Base-by-base conservation (phyloP, 257 asterid species). In the Dorcoceras hygrometricum region DNA sequence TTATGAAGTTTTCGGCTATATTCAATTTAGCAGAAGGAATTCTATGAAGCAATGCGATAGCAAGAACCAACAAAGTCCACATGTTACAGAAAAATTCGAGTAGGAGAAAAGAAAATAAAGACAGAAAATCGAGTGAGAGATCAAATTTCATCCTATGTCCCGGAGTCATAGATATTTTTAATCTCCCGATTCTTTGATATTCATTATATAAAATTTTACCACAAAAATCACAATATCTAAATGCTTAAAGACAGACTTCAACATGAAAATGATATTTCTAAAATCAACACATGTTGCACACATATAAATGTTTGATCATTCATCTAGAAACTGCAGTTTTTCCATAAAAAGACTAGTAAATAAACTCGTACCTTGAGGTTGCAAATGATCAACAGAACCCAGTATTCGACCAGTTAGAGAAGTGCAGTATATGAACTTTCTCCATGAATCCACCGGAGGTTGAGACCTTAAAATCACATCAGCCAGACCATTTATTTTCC, bases 391-490 rank as follows among this genome's bases (percentile, higher is more conserved):
- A 70, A 93, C 97, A 27, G 88, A 81, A 29, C 97, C 97, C 26
- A 93, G 89, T 78, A 86, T 71, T 36, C 79, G 86, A 69, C 96
- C 99, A 28, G 89, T 90, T 67, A 90, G 86, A 25, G 96, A 88
- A 64, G 91, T 90, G 72, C 99, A 90, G 71, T 93, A 93, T 23
- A 93, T 68, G 65, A 93, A 93, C 86, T 86, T 93, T 88, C 96
- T 88, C 99, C 99, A 93, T 50, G 77, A 83, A 79, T 90, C 94
- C 71, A 93, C 95, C 0, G 90, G 99, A 8, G 97, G 95, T 71
- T 93, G 97, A 72, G 81, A 75, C 73, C 79, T 86, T 71, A 82
- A 66, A 75, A 93, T 88, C 79, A 86, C 94, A 69, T 90, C 95
- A 29, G 90, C 95, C 72, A 90, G 70, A 67, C 95, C 94, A 81